Evolutionary conservation across 495 filamentous ascomycete species (phyloP).

Genomic region (Trichoderma parareesei): DNA sequence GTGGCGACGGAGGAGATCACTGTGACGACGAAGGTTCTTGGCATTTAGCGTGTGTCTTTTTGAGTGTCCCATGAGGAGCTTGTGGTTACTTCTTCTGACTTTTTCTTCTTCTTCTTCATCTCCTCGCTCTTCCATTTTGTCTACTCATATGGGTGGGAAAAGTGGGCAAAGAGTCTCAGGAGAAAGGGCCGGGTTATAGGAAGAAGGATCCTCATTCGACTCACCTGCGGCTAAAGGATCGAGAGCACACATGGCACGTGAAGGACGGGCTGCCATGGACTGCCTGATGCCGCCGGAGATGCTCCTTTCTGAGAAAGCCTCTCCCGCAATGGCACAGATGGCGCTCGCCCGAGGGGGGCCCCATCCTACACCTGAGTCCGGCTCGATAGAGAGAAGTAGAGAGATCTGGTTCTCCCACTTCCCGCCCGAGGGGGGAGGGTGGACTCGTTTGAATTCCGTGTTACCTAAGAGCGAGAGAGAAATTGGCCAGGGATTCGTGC

Average conservation of each 20-base stretch:
- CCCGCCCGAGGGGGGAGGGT: not conserved
- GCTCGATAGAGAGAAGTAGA: not conserved
- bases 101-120: not conserved
- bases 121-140: conserved; percentile 9
- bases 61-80: not conserved
- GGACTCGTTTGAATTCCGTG: not conserved
- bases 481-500: not conserved
- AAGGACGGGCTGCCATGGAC: conserved; percentile 16
- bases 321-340: conserved; percentile 22
- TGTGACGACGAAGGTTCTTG: not conserved
- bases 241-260: conserved; percentile 19
- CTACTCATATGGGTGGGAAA: not conserved
- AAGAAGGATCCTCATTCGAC: not conserved
- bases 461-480: not conserved
- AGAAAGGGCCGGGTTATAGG: not conserved
- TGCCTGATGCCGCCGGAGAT: conserved; percentile 23
- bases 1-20: conserved; percentile 16
- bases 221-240: conserved; percentile 20
- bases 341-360: conserved; percentile 4
- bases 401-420: not conserved
- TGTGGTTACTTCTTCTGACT: no score
- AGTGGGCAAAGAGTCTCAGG: not conserved
- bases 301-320: conserved; percentile 24
- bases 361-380: not conserved
- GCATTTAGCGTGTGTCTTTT: not conserved